These are phyloP conservation scores for Alternaria sp. DNA, from an alignment of 2,329 filamentous ascomycete genomes.

Conservation along the genomic window DNA sequence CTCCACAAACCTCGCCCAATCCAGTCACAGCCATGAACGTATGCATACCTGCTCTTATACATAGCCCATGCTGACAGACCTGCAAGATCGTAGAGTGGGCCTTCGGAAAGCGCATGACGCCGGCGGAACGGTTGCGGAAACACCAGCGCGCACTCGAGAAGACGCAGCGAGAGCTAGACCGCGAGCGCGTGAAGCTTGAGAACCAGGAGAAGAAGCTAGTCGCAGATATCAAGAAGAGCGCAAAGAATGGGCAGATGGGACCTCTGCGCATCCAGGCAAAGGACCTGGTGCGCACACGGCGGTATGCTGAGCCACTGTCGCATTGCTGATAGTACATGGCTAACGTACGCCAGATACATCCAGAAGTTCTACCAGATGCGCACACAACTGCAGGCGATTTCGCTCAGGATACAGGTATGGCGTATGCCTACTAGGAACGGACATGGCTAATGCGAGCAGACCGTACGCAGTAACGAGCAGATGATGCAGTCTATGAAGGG, in stretches of 20 bases:
- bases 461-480: slow-evolving; percentile 96
- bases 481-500: slow-evolving; percentile 99
- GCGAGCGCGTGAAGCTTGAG: slow-evolving; percentile 93
- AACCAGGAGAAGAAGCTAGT: slow-evolving; percentile 98
- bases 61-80: background rate
- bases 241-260: slow-evolving; percentile 98
- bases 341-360: slow-evolving; percentile 69
- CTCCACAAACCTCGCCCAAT: background rate
- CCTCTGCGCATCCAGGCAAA: slow-evolving; percentile 98
- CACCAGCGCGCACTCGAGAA: slow-evolving; percentile 97
- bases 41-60: background rate
- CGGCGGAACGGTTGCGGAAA: slow-evolving; percentile 86
- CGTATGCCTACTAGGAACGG: background rate
- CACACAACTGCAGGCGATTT: slow-evolving; percentile 95
- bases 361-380: slow-evolving; percentile 99
- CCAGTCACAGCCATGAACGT: slow-evolving; percentile 56
- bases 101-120: slow-evolving; percentile 99
- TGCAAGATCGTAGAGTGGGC: slow-evolving; percentile 87
- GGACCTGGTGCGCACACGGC: slow-evolving; percentile 88
- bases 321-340: background rate
- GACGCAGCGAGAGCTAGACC: slow-evolving; percentile 93
- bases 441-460: slow-evolving; percentile 60
- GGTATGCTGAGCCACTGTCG: slow-evolving; percentile 53
- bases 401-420: slow-evolving; percentile 84
- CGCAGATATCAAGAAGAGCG: slow-evolving; percentile 95